Base-by-base conservation (phyloP, 495 filamentous ascomycete genomes). In the Rhypophila decipiens region DNA sequence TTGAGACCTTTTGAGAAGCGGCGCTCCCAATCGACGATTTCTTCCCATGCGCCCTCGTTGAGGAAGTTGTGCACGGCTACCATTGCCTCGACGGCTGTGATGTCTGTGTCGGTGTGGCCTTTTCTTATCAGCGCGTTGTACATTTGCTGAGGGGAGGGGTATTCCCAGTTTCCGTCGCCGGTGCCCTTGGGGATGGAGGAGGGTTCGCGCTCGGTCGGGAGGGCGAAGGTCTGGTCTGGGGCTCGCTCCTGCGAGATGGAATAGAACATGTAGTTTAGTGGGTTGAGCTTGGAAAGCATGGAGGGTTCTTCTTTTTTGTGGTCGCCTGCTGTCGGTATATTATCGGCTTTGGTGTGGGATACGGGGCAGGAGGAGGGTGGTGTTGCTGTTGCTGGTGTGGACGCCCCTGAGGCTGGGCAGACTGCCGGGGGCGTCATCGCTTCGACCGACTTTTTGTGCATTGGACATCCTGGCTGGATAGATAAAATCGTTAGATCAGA, bases 101-200 rank as follows among this genome's bases (percentile, higher is more conserved):
- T 79, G 38, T 93, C 89, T 0, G 91, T 96, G 59, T 96, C 90
- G 1, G 87, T 90, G 66, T 95, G 88, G 17, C 93, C 93, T 66
- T 99, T 97, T 42, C 94, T 84, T 44, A 95, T 68, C 73, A 97
- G 83, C 0, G 94, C 93, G 59, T 97, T 99, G 71, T 96, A 97
- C 93, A 97, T 97, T 64, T 97, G 93, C 69, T 97, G 94, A 9
- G 94, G 91, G 0, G 89, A 96, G 0, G 93, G 94, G 60, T 97
- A 97, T 64, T 96, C 94, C 93, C 93, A 97, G 58, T 88, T 93
- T 11, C 82, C 81, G 15, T 78, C 70, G 33, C 74, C 76, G 55
- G 83, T 79, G 52, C 87, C 90, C 45, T 84, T 80, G 18, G 94
- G 93, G 50, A 99, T 99, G 2, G 90, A 84, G 15, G 86, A 91